Conservation (phyloP, 2,329 filamentous ascomycete species). For the Penicillium olsonii region DNA sequence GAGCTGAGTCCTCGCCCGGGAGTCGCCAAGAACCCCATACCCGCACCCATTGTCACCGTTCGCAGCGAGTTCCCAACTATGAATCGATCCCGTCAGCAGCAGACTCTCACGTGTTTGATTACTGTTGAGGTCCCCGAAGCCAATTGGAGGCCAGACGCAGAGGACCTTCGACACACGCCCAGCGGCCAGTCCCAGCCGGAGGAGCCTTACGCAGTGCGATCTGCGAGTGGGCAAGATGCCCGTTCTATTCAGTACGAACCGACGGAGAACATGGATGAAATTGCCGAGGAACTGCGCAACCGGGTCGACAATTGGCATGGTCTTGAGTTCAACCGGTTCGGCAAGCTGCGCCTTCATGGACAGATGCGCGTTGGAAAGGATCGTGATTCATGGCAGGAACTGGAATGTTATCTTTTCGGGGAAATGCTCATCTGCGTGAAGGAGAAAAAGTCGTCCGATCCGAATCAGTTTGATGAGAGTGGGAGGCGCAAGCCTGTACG, state of each 20-base stretch:
- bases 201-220: constrained; percentile 55
- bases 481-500: constrained; percentile 66
- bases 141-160: constrained; percentile 83
- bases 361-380: constrained; percentile 94
- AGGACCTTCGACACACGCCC: constrained; percentile 66
- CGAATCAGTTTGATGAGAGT: constrained; percentile 63
- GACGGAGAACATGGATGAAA: constrained; percentile 74
- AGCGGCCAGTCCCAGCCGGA: constrained; percentile 52
- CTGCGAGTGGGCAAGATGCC: constrained; percentile 47
- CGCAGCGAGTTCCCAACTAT: constrained; percentile 96
- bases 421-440: constrained; percentile 99
- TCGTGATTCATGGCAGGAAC: constrained; percentile 92
- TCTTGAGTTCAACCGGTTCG: constrained; percentile 87
- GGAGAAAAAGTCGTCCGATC: constrained; percentile 74
- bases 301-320: constrained; percentile 99
- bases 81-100: constrained; percentile 86
- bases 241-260: constrained; percentile 73
- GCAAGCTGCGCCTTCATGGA: constrained; percentile 85
- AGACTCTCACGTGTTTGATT: constrained; percentile 89
- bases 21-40: constrained; percentile 79
- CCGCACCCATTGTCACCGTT: constrained; percentile 86
- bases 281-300: constrained; percentile 78
- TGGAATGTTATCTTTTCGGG: constrained; percentile 94
- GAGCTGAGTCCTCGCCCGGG: constrained; percentile 69
- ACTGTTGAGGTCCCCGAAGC: constrained; percentile 92